phyloP scores from a whole-genome alignment of 331 rosid genomes.

The Erythrophleum ivorense region DNA sequence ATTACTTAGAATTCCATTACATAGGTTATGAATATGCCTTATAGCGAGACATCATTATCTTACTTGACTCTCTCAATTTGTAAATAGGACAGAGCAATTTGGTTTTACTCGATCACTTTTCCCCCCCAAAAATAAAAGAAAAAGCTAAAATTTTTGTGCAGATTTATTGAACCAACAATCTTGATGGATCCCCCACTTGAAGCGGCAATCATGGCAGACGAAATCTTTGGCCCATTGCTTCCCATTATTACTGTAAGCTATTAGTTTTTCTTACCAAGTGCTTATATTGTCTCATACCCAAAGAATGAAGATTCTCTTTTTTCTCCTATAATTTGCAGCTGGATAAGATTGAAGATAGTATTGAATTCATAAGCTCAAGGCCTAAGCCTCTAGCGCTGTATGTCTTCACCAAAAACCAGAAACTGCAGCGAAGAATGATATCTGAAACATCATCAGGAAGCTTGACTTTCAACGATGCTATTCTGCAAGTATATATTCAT shows the following conservation, averaged over 20 bases:
- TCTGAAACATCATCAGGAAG: slow-evolving; percentile 83
- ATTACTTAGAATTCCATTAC: neutral
- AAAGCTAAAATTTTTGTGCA: neutral
- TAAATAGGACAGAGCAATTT: neutral
- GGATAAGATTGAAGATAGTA: slow-evolving; percentile 73
- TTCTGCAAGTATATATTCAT: neutral
- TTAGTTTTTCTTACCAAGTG: neutral
- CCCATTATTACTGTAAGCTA: slow-evolving; percentile 66
- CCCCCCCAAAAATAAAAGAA: neutral
- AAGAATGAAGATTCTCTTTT: neutral
- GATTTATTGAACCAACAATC: slow-evolving; percentile 82
- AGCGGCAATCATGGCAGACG: slow-evolving; percentile 66
- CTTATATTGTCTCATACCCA: neutral
- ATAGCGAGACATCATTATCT: neutral
- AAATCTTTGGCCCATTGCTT: slow-evolving; percentile 80
- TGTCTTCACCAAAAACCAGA: slow-evolving; percentile 65
- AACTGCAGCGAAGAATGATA: slow-evolving; percentile 57
- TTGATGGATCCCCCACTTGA: slow-evolving; percentile 74
- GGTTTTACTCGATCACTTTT: neutral
- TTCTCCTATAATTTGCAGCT: slow-evolving; percentile 46
- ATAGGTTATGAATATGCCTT: neutral
- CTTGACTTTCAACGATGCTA: slow-evolving; percentile 55
- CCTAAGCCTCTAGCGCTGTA: slow-evolving; percentile 73
- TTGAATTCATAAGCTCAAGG: slow-evolving; percentile 67
- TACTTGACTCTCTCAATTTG: neutral